These are phyloP conservation scores for Penicillium sp. DNA, from an alignment of 2,329 filamentous ascomycete species.

Conservation along the genomic window DNA sequence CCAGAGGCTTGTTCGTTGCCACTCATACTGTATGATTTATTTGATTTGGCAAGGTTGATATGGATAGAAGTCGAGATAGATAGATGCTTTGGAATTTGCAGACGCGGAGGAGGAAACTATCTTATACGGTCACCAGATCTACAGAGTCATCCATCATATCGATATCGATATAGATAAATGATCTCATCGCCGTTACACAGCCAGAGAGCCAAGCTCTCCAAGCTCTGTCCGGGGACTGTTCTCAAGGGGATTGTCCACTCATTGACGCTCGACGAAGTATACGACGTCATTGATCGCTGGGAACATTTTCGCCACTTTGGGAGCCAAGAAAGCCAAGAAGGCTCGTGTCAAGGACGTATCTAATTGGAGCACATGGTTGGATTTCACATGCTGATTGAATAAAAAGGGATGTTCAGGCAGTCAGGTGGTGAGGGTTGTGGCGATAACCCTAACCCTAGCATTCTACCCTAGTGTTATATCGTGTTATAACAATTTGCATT, in stretches of 20 bases:
- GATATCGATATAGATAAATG: background rate
- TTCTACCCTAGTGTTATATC: too few species aligned
- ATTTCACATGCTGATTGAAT: too few species aligned
- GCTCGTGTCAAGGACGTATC: too few species aligned
- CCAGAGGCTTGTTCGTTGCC: slow-evolving; percentile 8
- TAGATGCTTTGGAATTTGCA: background rate
- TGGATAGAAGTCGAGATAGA: background rate
- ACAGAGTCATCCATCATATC: background rate
- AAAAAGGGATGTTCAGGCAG: too few species aligned
- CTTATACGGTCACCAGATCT: background rate
- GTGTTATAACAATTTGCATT: too few species aligned
- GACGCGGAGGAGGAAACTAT: background rate
- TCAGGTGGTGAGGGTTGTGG: too few species aligned
- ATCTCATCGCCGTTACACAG: background rate
- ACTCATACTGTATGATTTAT: slow-evolving; percentile 5
- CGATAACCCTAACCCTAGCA: too few species aligned
- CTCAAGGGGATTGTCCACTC: background rate
- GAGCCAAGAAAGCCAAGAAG: background rate
- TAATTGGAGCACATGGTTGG: too few species aligned
- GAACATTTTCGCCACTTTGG: background rate
- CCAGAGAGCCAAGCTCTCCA: too few species aligned
- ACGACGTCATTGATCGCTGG: slow-evolving; percentile 3
- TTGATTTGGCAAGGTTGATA: background rate
- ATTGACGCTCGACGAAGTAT: background rate
- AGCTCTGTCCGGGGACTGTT: background rate